Base-by-base conservation (phyloP, 2,329 filamentous ascomycete genomes). In the Clonostachys chloroleuca region DNA sequence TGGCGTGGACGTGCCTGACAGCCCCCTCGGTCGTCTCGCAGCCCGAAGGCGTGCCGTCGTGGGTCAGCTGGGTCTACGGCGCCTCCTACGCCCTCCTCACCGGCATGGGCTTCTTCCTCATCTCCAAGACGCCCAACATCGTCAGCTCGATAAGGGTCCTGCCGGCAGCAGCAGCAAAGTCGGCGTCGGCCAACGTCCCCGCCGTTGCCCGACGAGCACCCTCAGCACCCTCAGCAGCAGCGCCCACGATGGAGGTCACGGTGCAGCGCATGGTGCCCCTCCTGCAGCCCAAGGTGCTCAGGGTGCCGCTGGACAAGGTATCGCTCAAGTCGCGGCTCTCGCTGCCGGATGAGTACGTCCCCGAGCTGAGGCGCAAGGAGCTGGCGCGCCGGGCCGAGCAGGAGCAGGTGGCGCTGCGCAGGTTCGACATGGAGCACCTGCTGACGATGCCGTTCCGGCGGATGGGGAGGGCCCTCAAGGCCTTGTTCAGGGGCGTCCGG, bases 81-180 rank as follows among this genome's bases (percentile, higher is more conserved):
- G 70, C 74, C 40, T 72, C 84, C 41, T 83, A 81, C 60, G 56
- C 84, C 42, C 59, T 79, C 47, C 82, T 87, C 69, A 78, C 72
- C 46, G 69, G 67, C 37, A 73, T 86, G 61, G 85, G 83, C 49
- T 75, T 75, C 42, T 77, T 78, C 51, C 78, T 87, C 54, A 60
- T 85, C 40, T 59, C 78, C 47, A 77, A 80, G 57, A 80, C 83
- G 7, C 62, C 70, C 24, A 73, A 75, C 45, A 70, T 88, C 43
- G 74, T 89, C 53, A 73, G 72, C 46, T 65, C 64, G 39, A 81
- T 87, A 58, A 76, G 74, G 33, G 72, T 83, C 13, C 63, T 85
- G 14, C 77, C 76, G 3, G 54, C 50, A 14, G 42, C 47, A 20
- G 35, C 44, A 30, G 48, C 55, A 33, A 45, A 49, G 4, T 45